Conservation (phyloP, 495 filamentous ascomycete species). For the Stereocaulon alpinum region DNA sequence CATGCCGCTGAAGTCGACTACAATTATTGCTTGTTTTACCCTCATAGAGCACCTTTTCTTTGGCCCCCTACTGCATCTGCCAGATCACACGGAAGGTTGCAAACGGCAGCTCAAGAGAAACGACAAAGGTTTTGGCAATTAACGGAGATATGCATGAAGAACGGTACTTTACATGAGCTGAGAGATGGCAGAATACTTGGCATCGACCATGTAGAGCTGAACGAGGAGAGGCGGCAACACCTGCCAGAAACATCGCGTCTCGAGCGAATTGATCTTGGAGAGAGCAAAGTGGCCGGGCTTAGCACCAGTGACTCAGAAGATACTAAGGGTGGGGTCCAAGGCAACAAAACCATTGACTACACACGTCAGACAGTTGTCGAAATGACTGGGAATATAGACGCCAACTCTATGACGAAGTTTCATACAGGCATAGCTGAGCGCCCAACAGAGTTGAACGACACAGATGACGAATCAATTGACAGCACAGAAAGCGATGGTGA, state of each 20-base stretch:
- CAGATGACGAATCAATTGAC: not conserved
- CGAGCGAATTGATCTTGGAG: no score
- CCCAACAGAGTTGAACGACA: not conserved
- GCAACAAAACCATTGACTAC: not conserved
- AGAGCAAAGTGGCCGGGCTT: no score
- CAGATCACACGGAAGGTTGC: not conserved
- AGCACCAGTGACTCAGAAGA: no score
- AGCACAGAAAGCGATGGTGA: not conserved
- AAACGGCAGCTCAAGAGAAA: not conserved
- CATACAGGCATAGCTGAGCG: not conserved
- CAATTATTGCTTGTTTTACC: constrained; percentile 17
- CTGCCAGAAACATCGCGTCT: no score
- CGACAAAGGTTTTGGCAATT: not conserved
- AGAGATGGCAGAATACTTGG: not conserved
- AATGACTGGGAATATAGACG: not conserved
- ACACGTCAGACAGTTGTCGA: not conserved
- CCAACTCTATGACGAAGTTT: not conserved
- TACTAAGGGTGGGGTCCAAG: not conserved
- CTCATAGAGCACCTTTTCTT: constrained; percentile 69
- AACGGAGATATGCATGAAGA: constrained; percentile 7
- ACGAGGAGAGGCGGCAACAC: no score
- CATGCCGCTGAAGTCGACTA: constrained; percentile 58
- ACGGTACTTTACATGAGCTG: constrained; percentile 12
- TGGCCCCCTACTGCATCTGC: constrained; percentile 56
- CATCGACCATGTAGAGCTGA: not conserved